Base-by-base conservation (phyloP, 495 filamentous ascomycete genomes). In the Aspergillus ostianus region DNA sequence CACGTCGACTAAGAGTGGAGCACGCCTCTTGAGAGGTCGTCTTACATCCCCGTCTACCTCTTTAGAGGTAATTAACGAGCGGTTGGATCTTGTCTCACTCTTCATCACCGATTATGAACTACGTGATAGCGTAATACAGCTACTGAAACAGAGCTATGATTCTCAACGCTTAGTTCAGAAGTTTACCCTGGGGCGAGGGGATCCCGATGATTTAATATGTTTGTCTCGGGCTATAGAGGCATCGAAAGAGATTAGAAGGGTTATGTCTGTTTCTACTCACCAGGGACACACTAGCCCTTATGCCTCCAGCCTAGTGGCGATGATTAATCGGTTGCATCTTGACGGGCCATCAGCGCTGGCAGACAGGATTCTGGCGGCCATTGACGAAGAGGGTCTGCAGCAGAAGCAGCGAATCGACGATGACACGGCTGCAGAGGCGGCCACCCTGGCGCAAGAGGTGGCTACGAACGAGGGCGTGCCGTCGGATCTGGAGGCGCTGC, bases 381-480 rank as follows among this genome's bases (percentile, higher is more conserved):
- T 99, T 64, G 95, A 99, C 66, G 95, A 98, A 75, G 95, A 97
- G 67, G 91, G 91, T 0, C 74, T 99, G 18, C 80, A 87, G 30
- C 84, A 90, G 65, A 86, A 89, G 57, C 92, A 97, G 60, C 82
- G 84, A 21, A 79, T 89, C 9, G 87, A 93, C 65, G 87, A 93
- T 61, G 82, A 75, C 57, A 86, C 90, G 41, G 85, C 85, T 2
- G 85, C 82, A 17, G 80, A 87, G 59, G 84, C 89, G 63, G 83
- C 88, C 2, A 83, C 79, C 13, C 71, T 91, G 17, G 91, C 90
- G 19, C 82, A 88, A 64, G 82, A 85, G 58, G 80, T 93, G 17
- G 74, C 88, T 32, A 73, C 81, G 12, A 78, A 75, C 29, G 85
- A 92, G 73, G 87, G 80, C 10, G 69, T 72, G 19, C 69, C 77